A percentile compares a stretch with the other conserved stretches of the same genome.
Evolutionary conservation across 2,329 filamentous ascomycete species (phyloP).

Genomic region (Nannizziopsis barbatae): DNA sequence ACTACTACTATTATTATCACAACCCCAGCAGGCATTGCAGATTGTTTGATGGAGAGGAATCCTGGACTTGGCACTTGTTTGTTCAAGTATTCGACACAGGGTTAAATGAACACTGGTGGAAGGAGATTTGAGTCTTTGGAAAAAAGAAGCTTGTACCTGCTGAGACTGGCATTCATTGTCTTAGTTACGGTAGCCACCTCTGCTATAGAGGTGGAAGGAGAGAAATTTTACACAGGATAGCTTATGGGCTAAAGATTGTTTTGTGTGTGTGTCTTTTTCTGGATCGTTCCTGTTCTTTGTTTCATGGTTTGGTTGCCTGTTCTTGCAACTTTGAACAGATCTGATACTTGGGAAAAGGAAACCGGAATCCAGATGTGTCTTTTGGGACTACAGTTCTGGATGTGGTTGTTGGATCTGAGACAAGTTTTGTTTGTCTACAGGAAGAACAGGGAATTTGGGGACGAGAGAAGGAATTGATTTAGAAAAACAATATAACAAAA

Average conservation of each 20-base stretch:
- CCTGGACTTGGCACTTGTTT: background rate
- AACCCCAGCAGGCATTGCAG: constrained; percentile 8
- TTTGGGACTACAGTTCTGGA: too few relatives aligned
- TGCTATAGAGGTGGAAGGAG: constrained; percentile 9
- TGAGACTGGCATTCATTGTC: background rate
- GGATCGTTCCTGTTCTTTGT: background rate
- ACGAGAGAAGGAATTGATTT: too few relatives aligned
- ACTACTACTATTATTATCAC: constrained; percentile 14
- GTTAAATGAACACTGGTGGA: background rate
- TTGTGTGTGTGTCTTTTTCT: constrained; percentile 5
- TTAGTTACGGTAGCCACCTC: constrained; percentile 8
- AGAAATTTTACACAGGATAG: background rate
- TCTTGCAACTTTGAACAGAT: too few relatives aligned
- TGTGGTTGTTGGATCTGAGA: background rate
- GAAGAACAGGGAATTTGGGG: too few relatives aligned
- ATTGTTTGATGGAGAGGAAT: constrained; percentile 2
- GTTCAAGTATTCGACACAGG: too few relatives aligned
- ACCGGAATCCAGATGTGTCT: too few relatives aligned
- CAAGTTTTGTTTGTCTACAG: background rate
- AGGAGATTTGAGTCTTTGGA: background rate
- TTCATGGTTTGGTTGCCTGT: background rate
- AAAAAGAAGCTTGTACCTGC: constrained; percentile 8
- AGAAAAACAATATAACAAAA: too few relatives aligned
- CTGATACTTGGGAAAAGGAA: too few relatives aligned
- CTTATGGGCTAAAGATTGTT: constrained; percentile 6